Base-by-base conservation (phyloP, 306 rosid species). In the Argentina anserina region DNA sequence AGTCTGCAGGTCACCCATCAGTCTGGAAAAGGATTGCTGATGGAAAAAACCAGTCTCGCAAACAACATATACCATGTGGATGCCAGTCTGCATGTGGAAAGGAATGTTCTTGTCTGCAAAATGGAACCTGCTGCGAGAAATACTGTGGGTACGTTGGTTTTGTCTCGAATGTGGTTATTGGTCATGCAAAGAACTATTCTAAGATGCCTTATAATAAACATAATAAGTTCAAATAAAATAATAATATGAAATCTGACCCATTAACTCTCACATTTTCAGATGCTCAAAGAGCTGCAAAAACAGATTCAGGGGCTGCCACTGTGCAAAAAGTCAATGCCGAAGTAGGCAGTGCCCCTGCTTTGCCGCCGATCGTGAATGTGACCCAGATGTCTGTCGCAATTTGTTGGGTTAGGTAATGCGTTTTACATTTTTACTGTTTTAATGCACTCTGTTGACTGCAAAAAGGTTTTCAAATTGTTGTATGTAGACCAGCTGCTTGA, bases 291-390 rank as follows among this genome's bases (percentile, higher is more conserved):
- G 84, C 41, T 93, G 98, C 84, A 89, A 76, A 74, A 90, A 89
- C 64, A 82, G 97, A 29, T 93, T 90, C 72, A 81, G 97, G 82
- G 97, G 97, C 72, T 93, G 98, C 70, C 89, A 89, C 72, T 90
- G 98, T 74, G 86, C 80, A 18, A 93, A 86, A 75, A 84, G 97
- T 81, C 97, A 93, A 71, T 93, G 98, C 76, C 84, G 82, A 86
- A 93, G 92, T 85, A 84, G 98, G 55, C 87, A 84, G 34, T 93
- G 98, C 81, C 96, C 98, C 56, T 93, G 98, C 75, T 90, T 89
- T 86, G 98, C 98, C 43, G 96, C 96, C 11, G 82, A 77, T 33
- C 88, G 97, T 15, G 98, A 93, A 81, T 93, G 97, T 73, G 98
- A 93, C 72, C 96, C 98, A 9, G 97, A 93, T 82, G 97, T 93